A percentile compares a stretch with the other conserved stretches of the same genome.
Conservation (phyloP, 495 filamentous ascomycete species). For the Lindgomyces ingoldianus region DNA sequence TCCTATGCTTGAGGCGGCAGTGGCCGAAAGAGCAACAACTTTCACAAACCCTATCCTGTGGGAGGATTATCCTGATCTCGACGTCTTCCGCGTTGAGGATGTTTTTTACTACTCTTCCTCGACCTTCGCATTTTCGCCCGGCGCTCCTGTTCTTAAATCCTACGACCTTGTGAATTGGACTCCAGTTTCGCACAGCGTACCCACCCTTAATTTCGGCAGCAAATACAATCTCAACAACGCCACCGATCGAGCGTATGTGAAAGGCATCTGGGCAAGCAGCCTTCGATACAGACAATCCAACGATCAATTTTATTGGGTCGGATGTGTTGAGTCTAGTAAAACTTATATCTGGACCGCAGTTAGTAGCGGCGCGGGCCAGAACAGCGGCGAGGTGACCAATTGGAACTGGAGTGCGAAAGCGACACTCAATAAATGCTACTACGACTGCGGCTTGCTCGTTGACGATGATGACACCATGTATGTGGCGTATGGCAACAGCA, state of each 20-base stretch:
- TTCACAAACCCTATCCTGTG: constrained; percentile 51
- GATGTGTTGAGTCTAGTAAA: constrained; percentile 53
- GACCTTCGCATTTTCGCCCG: constrained; percentile 60
- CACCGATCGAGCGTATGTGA: constrained; percentile 50
- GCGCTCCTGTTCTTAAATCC: constrained; percentile 59
- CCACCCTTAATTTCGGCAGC: constrained; percentile 50
- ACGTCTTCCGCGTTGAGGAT: constrained; percentile 51
- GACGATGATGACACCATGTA: constrained; percentile 60
- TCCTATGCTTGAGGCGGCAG: background rate
- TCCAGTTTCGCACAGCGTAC: constrained; percentile 56
- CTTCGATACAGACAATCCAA: constrained; percentile 53
- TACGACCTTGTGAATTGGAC: constrained; percentile 62
- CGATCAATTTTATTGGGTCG: constrained; percentile 58
- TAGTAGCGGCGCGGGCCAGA: constrained; percentile 5
- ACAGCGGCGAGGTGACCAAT: constrained; percentile 38
- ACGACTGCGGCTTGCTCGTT: constrained; percentile 60
- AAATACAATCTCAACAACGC: constrained; percentile 53
- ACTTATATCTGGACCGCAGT: constrained; percentile 54
- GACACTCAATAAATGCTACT: constrained; percentile 54
- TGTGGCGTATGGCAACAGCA: constrained; percentile 55
- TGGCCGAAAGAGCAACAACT: background rate
- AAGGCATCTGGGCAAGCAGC: constrained; percentile 59
- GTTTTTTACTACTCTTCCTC: constrained; percentile 60
- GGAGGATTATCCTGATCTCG: constrained; percentile 51
- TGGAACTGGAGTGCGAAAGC: constrained; percentile 48